Percentiles rank a stretch among this genome's conserved stretches.
Evolutionary conservation across 805 yeast genomes (phyloP).

Genomic region (Yamadazyma sp.): DNA sequence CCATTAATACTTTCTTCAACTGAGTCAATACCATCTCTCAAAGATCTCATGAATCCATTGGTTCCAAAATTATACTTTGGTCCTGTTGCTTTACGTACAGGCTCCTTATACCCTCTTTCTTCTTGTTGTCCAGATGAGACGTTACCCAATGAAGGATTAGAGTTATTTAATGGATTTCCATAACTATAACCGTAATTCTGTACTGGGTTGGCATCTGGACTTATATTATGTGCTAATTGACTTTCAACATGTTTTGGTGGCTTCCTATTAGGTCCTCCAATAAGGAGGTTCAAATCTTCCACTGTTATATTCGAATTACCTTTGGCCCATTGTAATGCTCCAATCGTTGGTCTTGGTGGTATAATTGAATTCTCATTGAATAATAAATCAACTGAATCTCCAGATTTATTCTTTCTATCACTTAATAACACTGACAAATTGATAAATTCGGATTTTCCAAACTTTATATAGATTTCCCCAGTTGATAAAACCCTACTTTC

Average conservation of each 20-base stretch:
- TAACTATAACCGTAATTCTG: constrained; percentile 28
- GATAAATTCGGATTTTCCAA: constrained; percentile 45
- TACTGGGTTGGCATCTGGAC: constrained; percentile 42
- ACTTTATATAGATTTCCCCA: constrained; percentile 58
- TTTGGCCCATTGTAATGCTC: constrained; percentile 81
- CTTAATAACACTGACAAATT: constrained; percentile 23
- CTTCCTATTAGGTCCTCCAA: constrained; percentile 76
- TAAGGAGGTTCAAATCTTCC: constrained; percentile 59
- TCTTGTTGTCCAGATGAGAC: constrained; percentile 12
- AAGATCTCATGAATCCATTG: constrained; percentile 41
- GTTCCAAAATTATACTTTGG: constrained; percentile 37
- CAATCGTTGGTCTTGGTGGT: constrained; percentile 77
- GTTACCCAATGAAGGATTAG: background rate
- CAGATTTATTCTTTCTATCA: constrained; percentile 15
- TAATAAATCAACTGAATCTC: constrained; percentile 49
- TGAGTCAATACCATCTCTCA: constrained; percentile 51
- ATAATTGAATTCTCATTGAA: constrained; percentile 66
- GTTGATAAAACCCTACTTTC: constrained; percentile 39
- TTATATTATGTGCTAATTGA: constrained; percentile 45
- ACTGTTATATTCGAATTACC: constrained; percentile 62
- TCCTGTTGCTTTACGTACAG: constrained; percentile 36
- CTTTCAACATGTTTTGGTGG: constrained; percentile 59
- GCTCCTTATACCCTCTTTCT: constrained; percentile 41
- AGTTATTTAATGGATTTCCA: background rate
- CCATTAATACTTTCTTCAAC: constrained; percentile 55